Evolutionary conservation across 2,329 filamentous ascomycete species (phyloP).

Genomic region (Verticillium klebahnii): DNA sequence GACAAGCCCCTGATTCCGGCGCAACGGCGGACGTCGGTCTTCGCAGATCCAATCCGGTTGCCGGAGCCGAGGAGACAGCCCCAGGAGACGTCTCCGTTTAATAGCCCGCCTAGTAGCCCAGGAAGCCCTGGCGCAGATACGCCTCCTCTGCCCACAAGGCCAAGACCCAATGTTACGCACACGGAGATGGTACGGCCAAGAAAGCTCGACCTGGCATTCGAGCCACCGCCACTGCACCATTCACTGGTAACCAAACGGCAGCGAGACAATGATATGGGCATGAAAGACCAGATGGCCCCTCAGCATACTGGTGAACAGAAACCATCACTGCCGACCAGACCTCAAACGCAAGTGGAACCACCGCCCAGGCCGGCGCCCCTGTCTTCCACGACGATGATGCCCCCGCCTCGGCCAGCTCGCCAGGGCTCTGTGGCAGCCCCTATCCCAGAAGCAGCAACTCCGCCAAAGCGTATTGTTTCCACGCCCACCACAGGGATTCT

Average conservation of each 20-base stretch:
- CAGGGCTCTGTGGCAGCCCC: slow-evolving; percentile 17
- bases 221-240: slow-evolving; percentile 50
- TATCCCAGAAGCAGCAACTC: slow-evolving; percentile 16
- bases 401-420: slow-evolving; percentile 41
- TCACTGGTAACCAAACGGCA: slow-evolving; percentile 37
- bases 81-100: slow-evolving; percentile 70
- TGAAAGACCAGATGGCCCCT: slow-evolving; percentile 27
- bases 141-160: slow-evolving; percentile 45
- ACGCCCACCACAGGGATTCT: slow-evolving; percentile 12
- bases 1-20: slow-evolving; percentile 54
- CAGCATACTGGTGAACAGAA: slow-evolving; percentile 38
- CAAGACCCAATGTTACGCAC: slow-evolving; percentile 18
- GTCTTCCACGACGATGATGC: slow-evolving; percentile 23
- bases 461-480: slow-evolving; percentile 19
- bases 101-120: slow-evolving; percentile 74
- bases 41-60: slow-evolving; percentile 16
- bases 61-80: slow-evolving; percentile 30
- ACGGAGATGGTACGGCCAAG: slow-evolving; percentile 23
- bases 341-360: slow-evolving; percentile 28
- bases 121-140: slow-evolving; percentile 52
- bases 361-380: slow-evolving; percentile 20
- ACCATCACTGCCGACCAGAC: slow-evolving; percentile 46
- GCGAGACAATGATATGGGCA: slow-evolving; percentile 36
- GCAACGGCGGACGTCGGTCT: slow-evolving; percentile 15
- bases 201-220: slow-evolving; percentile 32